phyloP scores from a whole-genome alignment of 352 stramenopile species.

The Aphanomyces invadans region DNA sequence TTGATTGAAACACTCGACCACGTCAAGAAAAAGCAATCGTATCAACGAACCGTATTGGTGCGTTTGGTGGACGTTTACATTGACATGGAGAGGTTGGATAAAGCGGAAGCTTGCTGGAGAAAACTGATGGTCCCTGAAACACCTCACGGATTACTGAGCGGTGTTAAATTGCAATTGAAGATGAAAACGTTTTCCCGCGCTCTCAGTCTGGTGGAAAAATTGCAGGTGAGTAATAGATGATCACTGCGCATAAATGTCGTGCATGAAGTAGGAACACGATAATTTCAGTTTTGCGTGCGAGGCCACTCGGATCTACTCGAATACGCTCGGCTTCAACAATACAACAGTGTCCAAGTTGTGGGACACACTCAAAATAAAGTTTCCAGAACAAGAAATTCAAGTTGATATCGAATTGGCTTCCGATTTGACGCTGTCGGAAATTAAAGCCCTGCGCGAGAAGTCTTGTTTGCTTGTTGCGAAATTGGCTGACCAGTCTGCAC shows the following conservation, averaged over 20 bases:
- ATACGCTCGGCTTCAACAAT: neutral
- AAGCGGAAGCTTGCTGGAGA: conserved; percentile 8
- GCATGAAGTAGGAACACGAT: neutral
- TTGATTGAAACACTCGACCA: conserved; percentile 4
- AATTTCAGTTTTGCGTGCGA: neutral
- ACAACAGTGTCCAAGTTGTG: neutral
- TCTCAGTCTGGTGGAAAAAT: neutral
- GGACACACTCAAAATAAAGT: conserved; percentile 17
- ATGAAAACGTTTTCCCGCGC: neutral
- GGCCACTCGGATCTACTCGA: conserved; percentile 1
- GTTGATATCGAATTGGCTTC: conserved; percentile 12
- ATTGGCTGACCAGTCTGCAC: neutral
- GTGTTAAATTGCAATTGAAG: conserved; percentile 5
- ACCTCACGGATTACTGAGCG: neutral
- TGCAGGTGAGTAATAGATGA: neutral
- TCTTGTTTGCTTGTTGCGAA: neutral
- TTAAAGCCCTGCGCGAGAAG: neutral
- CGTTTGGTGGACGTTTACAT: conserved; percentile 11
- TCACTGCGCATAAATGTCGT: neutral
- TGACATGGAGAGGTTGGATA: conserved; percentile 1
- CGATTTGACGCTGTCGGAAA: conserved; percentile 17
- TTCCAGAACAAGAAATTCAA: neutral
- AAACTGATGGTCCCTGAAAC: neutral
- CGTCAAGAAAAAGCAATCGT: neutral
- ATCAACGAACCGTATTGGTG: neutral